phyloP scores from a whole-genome alignment of 768 basidiomycete species.

The Grammothele lineata region DNA sequence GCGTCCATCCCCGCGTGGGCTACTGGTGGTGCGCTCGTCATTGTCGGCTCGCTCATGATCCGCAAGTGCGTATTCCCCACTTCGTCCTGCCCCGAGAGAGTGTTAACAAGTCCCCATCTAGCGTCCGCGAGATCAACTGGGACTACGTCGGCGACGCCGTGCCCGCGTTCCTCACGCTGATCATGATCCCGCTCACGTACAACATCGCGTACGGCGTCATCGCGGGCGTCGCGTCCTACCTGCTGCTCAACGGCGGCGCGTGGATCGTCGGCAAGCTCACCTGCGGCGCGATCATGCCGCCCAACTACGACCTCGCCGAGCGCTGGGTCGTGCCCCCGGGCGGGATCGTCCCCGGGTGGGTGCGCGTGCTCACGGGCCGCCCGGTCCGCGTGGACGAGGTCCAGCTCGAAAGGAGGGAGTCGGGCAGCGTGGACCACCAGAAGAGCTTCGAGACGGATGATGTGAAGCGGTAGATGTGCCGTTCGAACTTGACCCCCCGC shows the following conservation, averaged over 20 bases:
- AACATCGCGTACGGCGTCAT: constrained; percentile 92
- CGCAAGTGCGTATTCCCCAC: constrained; percentile 49
- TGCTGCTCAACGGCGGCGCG: constrained; percentile 70
- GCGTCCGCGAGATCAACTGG: constrained; percentile 86
- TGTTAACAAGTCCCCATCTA: constrained; percentile 27
- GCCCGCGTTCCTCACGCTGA: constrained; percentile 78
- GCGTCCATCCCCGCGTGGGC: constrained; percentile 86
- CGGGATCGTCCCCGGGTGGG: constrained; percentile 62
- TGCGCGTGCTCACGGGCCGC: constrained; percentile 20
- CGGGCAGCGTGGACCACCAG: not conserved
- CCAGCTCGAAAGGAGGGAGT: not conserved
- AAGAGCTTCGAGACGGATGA: not conserved
- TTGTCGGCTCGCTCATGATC: constrained; percentile 89
- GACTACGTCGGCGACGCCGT: constrained; percentile 83
- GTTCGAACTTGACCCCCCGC: no score
- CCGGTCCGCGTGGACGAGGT: not conserved
- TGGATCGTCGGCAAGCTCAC: constrained; percentile 50
- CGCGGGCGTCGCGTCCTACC: constrained; percentile 66
- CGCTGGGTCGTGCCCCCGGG: constrained; percentile 72
- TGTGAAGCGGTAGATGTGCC: not conserved
- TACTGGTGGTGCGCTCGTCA: constrained; percentile 79
- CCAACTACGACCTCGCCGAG: constrained; percentile 61
- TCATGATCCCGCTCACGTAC: constrained; percentile 75
- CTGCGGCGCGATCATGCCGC: constrained; percentile 58
- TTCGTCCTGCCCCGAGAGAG: constrained; percentile 51